Percentiles rank a stretch among this genome's conserved stretches.
Evolutionary conservation across 2,329 filamentous ascomycete genomes (phyloP).

Genomic region (Colletotrichum trifolii): DNA sequence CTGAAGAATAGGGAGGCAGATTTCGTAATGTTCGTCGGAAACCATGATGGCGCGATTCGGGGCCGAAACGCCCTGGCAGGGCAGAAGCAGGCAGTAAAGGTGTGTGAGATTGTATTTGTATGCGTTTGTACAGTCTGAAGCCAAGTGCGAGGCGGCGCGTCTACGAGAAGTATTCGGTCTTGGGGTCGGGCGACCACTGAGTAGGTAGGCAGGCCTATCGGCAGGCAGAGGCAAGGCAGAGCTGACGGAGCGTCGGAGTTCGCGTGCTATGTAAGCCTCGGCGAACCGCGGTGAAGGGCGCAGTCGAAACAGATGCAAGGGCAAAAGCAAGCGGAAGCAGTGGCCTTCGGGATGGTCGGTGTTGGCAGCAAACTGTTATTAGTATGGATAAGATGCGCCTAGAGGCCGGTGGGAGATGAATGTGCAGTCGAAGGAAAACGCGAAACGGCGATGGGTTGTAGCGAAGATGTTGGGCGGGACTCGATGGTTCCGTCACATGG

Average conservation of each 20-base stretch:
- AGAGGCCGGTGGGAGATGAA: constrained; percentile 6
- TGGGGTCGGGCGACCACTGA: constrained; percentile 33
- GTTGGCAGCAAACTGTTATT: too few relatives aligned
- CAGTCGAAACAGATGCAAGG: not conserved
- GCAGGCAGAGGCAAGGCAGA: constrained; percentile 26
- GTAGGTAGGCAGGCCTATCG: constrained; percentile 3
- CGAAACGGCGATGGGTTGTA: constrained; percentile 24
- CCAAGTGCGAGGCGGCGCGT: constrained; percentile 31
- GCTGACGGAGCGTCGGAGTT: constrained; percentile 22
- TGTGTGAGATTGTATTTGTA: constrained; percentile 28
- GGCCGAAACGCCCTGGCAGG: constrained; percentile 20
- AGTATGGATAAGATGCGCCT: constrained; percentile 1
- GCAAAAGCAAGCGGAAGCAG: too few relatives aligned
- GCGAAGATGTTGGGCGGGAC: constrained; percentile 33
- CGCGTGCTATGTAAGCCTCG: constrained; percentile 29
- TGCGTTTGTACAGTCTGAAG: constrained; percentile 28
- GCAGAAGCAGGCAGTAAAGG: constrained; percentile 19
- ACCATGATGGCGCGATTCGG: constrained; percentile 72
- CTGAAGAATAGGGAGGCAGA: constrained; percentile 89
- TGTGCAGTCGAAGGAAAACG: constrained; percentile 7
- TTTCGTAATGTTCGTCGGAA: constrained; percentile 90
- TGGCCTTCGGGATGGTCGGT: not conserved
- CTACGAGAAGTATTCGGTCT: constrained; percentile 32
- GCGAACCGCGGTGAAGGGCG: constrained; percentile 7
- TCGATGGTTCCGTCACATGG: constrained; percentile 38